Percentiles rank a stretch among this genome's conserved stretches.
phyloP scores from a whole-genome alignment of 805 yeast genomes.

The Ogataea thermomethanolica region DNA sequence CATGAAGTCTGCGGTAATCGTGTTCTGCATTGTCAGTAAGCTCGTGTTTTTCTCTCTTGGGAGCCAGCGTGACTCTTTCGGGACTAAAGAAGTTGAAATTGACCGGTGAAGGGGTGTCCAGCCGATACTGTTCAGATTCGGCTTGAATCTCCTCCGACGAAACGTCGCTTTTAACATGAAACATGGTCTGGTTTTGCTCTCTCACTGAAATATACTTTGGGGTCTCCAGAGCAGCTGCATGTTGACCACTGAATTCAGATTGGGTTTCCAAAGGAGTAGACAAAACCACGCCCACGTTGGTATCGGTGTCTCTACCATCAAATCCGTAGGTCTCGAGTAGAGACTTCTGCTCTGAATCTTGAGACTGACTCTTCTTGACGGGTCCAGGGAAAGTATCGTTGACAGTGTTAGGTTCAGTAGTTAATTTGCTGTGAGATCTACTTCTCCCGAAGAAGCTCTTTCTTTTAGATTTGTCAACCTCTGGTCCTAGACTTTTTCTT shows the following conservation, averaged over 20 bases:
- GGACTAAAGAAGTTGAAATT: constrained; percentile 4
- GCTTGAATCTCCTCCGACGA: constrained; percentile 18
- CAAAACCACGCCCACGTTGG: constrained; percentile 9
- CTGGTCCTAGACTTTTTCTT: constrained; percentile 24
- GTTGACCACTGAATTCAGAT: constrained; percentile 5
- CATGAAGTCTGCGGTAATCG: constrained; percentile 29
- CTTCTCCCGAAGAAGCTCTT: constrained; percentile 17
- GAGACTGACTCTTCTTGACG: background rate
- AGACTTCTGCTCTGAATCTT: constrained; percentile 6
- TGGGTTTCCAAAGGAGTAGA: constrained; percentile 13
- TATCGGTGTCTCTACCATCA: constrained; percentile 2
- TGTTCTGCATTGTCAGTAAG: constrained; percentile 1
- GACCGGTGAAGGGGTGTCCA: constrained; percentile 21
- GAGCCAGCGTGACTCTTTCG: constrained; percentile 6
- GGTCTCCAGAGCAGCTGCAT: constrained; percentile 6
- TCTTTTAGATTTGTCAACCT: constrained; percentile 6
- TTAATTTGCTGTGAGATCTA: constrained; percentile 2
- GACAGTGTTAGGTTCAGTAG: background rate
- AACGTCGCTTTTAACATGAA: constrained; percentile 11
- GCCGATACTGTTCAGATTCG: constrained; percentile 8
- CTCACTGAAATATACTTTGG: constrained; percentile 17
- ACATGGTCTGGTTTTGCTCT: constrained; percentile 13
- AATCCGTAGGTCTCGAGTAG: constrained; percentile 26
- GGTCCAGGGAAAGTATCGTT: constrained; percentile 1
- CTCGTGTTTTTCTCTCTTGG: constrained; percentile 4